Conservation (phyloP, 1,284 basidiomycete genomes). For the Flammula alnicola region DNA sequence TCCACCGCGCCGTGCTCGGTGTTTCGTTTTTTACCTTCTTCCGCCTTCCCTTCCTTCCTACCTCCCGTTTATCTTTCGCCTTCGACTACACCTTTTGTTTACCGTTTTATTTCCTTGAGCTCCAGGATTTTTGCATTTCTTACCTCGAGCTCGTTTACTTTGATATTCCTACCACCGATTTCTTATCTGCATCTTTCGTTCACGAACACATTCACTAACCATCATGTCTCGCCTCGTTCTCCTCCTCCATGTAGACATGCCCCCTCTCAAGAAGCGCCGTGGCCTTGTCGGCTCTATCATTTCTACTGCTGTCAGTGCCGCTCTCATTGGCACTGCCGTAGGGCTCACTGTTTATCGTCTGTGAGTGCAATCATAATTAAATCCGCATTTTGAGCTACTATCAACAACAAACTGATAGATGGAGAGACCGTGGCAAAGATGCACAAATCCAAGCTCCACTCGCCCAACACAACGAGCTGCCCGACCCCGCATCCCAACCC, state of each 20-base stretch:
- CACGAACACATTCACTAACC: constrained; percentile 21
- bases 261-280: constrained; percentile 55
- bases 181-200: constrained; percentile 12
- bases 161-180: constrained; percentile 4
- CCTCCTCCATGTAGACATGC: constrained; percentile 52
- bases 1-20: constrained; percentile 13
- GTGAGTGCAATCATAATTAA: constrained; percentile 48
- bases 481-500: constrained; percentile 23
- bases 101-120: constrained; percentile 9
- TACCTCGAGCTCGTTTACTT: constrained; percentile 5
- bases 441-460: constrained; percentile 13
- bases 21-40: constrained; percentile 1
- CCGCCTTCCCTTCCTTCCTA: not conserved
- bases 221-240: constrained; percentile 38
- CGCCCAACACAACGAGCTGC: not conserved
- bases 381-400: not conserved
- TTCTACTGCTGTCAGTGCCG: constrained; percentile 78
- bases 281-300: constrained; percentile 79
- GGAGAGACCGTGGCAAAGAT: constrained; percentile 73
- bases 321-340: constrained; percentile 80
- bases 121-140: constrained; percentile 6
- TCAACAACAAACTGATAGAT: constrained; percentile 38
- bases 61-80: not conserved
- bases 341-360: constrained; percentile 82
- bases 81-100: constrained; percentile 5